These are phyloP conservation scores for Neurospora sp. DNA, from an alignment of 495 filamentous ascomycete genomes.

Conservation along the genomic window DNA sequence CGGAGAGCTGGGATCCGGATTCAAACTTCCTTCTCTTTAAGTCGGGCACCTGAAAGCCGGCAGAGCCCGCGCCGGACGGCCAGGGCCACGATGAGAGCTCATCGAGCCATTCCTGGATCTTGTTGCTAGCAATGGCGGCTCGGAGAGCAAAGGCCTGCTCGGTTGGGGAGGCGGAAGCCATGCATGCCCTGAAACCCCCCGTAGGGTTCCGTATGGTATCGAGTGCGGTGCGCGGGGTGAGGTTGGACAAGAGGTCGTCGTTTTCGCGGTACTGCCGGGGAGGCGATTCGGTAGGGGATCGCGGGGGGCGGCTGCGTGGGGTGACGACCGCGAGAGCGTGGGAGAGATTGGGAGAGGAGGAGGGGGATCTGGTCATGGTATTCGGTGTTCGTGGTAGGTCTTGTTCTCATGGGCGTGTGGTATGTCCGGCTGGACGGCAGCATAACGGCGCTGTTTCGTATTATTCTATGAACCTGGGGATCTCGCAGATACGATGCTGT, in stretches of 20 bases:
- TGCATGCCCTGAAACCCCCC: constrained; percentile 48
- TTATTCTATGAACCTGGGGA: neutral
- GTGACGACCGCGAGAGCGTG: constrained; percentile 16
- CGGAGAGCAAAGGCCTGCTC: constrained; percentile 65
- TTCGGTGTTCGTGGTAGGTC: constrained; percentile 1
- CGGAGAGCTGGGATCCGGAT: constrained; percentile 4
- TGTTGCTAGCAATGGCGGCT: constrained; percentile 64
- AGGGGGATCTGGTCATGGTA: constrained; percentile 22
- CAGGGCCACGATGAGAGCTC: constrained; percentile 72
- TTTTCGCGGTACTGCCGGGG: constrained; percentile 25
- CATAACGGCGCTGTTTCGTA: neutral
- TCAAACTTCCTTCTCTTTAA: constrained; percentile 25
- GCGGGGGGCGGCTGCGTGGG: constrained; percentile 7
- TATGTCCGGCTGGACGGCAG: neutral
- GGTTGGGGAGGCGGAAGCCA: constrained; percentile 53
- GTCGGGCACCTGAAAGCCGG: constrained; percentile 46
- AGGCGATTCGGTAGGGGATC: constrained; percentile 25
- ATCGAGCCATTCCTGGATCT: constrained; percentile 63
- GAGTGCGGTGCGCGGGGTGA: constrained; percentile 32
- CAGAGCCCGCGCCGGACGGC: constrained; percentile 45
- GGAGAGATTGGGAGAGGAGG: constrained; percentile 10
- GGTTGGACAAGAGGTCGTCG: constrained; percentile 35
- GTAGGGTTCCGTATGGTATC: constrained; percentile 40
- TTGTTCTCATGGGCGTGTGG: neutral
- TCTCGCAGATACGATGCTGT: neutral